phyloP scores from a whole-genome alignment of 495 filamentous ascomycete genomes.

The Penicillium salamii region DNA sequence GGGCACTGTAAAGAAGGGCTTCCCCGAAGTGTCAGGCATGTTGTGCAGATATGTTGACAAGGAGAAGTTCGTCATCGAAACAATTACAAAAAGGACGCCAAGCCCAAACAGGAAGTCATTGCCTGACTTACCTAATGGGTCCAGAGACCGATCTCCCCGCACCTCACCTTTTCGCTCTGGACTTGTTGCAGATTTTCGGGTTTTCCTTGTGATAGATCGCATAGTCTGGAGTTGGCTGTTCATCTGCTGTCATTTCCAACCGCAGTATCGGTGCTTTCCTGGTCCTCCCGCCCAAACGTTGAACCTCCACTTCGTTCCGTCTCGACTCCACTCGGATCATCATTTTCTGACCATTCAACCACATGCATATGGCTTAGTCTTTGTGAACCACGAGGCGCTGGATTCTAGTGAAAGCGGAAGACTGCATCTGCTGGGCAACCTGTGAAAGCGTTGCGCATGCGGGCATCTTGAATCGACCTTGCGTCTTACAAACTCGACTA shows the following conservation, averaged over 20 bases:
- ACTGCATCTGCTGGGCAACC: slow-evolving; percentile 6
- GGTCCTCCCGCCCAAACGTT: slow-evolving; percentile 9
- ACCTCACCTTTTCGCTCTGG: not conserved
- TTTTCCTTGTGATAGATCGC: not conserved
- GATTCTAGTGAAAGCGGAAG: slow-evolving; percentile 1
- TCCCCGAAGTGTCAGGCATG: slow-evolving; percentile 27
- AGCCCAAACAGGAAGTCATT: slow-evolving; percentile 7
- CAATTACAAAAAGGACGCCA: not conserved
- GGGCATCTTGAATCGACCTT: slow-evolving; percentile 3
- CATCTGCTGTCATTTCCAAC: not conserved
- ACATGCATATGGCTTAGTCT: slow-evolving; percentile 5
- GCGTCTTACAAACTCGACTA: not conserved
- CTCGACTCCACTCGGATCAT: slow-evolving; percentile 5
- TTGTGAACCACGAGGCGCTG: not conserved
- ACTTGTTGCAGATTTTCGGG: not conserved
- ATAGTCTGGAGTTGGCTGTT: not conserved
- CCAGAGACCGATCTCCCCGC: slow-evolving; percentile 8
- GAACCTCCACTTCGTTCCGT: slow-evolving; percentile 7
- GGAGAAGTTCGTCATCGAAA: slow-evolving; percentile 8
- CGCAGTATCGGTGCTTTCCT: not conserved
- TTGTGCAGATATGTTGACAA: slow-evolving; percentile 17
- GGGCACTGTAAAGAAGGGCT: slow-evolving; percentile 63
- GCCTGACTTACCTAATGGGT: slow-evolving; percentile 6
- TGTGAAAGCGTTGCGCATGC: not conserved
- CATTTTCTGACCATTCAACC: not conserved